Evolutionary conservation across 371 early-diverging fungal genomes (phyloP), one percentile per base, ranked within the genome.

Genomic region (Mucor piriformis): DNA sequence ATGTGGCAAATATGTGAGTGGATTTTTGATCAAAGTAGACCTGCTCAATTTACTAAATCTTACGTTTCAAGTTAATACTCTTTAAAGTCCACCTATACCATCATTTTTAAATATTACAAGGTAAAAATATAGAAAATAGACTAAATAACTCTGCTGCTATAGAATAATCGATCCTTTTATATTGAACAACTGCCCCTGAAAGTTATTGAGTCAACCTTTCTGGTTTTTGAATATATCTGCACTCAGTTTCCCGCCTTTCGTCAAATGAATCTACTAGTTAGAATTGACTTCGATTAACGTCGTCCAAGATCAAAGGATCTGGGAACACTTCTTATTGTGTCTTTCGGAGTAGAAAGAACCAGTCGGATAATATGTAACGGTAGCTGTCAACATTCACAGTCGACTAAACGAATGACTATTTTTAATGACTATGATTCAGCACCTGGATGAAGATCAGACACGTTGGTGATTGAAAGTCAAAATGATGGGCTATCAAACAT

Each of bases 401-500:
- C 34, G 0, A 51, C 38, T 2, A 51, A 51, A 35, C 23, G 35
- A 37, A 37, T 51, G 52, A 20, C 52, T 35, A 12, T 51, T 35
- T 37, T 51, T 20, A 51, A 51, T 21, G 35, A 51, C 21, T 37
- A 51, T 37, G 38, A 34, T 35, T 51, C 35, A 51, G 7, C 11
- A 21, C 34, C 23, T 38, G 37, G 21, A 35, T 16, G 52, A 21
- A 51, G n/a, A 35, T 50, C 35, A 37, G 7, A 23, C 12, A 3
- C 16, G 52, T 23, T 35, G 37, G 37, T 24, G 37, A 23, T 38
- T 18, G 50, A 16, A 51, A 37, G 23, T 37, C 37, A 18, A 32
- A 37, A 37, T 37, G 37, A 37, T 37, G 37, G 42, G 42, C 42
- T 38, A 42, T n/a, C 54, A 54, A 54, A 54, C 20, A 54, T 43